Conservation (phyloP, 1,139 yeast species). For the Saccharomyces uvarum region DNA sequence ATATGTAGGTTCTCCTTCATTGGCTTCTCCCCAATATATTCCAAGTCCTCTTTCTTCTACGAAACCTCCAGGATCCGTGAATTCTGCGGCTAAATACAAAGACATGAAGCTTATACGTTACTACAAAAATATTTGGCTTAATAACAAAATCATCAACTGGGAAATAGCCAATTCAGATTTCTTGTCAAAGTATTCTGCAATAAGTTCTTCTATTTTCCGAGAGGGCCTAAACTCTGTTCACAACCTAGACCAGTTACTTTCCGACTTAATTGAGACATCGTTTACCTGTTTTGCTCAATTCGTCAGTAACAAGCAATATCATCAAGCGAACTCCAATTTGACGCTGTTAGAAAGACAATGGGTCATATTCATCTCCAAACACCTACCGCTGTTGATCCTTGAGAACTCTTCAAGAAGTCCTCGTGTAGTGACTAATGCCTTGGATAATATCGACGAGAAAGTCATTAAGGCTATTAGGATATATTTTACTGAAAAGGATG, state of each 20-base stretch:
- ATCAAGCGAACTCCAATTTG: conserved; percentile 27
- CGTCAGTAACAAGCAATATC: conserved; percentile 31
- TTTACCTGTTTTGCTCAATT: conserved; percentile 33
- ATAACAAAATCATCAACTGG: conserved; percentile 29
- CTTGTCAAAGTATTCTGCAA: conserved; percentile 24
- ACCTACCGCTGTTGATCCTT: conserved; percentile 25
- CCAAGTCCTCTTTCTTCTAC: conserved; percentile 21
- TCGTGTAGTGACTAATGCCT: conserved; percentile 19
- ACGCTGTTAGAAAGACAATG: conserved; percentile 29
- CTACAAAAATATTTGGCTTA: conserved; percentile 31
- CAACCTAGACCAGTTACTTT: conserved; percentile 16
- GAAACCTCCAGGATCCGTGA: conserved; percentile 15
- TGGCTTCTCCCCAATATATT: conserved; percentile 28
- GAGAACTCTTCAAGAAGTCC: conserved; percentile 23
- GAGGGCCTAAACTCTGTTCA: conserved; percentile 11
- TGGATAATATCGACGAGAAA: conserved; percentile 29
- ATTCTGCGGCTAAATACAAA: conserved; percentile 19
- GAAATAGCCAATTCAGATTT: conserved; percentile 22
- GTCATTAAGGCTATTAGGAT: conserved; percentile 30
- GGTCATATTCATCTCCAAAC: conserved; percentile 29
- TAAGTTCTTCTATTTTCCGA: conserved; percentile 18
- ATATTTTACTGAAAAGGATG: conserved; percentile 30
- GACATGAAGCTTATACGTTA: conserved; percentile 28
- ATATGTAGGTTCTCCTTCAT: conserved; percentile 23
- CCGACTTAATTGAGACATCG: conserved; percentile 31